phyloP scores from a whole-genome alignment of 352 stramenopile genomes.

The Peronospora belbahrii region DNA sequence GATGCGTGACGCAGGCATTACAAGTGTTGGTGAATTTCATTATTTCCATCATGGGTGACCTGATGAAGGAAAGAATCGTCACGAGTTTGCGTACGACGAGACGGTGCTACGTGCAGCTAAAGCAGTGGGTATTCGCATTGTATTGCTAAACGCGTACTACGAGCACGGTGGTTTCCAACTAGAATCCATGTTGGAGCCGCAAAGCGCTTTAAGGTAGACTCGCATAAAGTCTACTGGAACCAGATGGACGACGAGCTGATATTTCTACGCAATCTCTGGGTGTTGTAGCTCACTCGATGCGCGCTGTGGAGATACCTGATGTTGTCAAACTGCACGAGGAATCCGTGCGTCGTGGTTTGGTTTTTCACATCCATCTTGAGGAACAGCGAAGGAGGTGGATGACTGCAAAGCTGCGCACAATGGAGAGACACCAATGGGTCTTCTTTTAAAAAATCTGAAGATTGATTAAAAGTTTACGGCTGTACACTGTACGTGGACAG shows the following conservation, averaged over 20 bases:
- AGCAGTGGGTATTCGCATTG: conserved; percentile 62
- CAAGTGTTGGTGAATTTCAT: conserved; percentile 71
- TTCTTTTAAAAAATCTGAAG: conserved; percentile 56
- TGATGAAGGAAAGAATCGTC: conserved; percentile 25
- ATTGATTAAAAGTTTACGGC: conserved; percentile 71
- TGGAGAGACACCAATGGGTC: conserved; percentile 51
- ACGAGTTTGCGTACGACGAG: conserved; percentile 61
- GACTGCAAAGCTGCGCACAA: conserved; percentile 57
- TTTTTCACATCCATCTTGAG: conserved; percentile 66
- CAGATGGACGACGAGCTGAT: conserved; percentile 47
- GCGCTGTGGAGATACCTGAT: conserved; percentile 49
- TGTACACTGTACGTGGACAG: conserved; percentile 70
- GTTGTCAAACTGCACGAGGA: conserved; percentile 62
- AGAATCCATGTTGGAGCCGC: conserved; percentile 47
- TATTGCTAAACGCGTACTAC: conserved; percentile 73
- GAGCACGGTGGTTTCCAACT: conserved; percentile 59
- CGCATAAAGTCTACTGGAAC: conserved; percentile 53
- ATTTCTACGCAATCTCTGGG: conserved; percentile 46
- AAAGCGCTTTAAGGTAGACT: conserved; percentile 69
- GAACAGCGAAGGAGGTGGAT: conserved; percentile 68
- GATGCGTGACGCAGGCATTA: conserved; percentile 72
- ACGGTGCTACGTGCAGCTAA: conserved; percentile 53
- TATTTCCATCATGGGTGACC: conserved; percentile 65
- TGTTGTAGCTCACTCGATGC: conserved; percentile 73
- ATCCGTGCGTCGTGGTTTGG: conserved; percentile 47